A percentile compares a stretch with the other conserved stretches of the same genome.
phyloP scores from a whole-genome alignment of 345 rosid genomes.

The Boechera retrofracta region DNA sequence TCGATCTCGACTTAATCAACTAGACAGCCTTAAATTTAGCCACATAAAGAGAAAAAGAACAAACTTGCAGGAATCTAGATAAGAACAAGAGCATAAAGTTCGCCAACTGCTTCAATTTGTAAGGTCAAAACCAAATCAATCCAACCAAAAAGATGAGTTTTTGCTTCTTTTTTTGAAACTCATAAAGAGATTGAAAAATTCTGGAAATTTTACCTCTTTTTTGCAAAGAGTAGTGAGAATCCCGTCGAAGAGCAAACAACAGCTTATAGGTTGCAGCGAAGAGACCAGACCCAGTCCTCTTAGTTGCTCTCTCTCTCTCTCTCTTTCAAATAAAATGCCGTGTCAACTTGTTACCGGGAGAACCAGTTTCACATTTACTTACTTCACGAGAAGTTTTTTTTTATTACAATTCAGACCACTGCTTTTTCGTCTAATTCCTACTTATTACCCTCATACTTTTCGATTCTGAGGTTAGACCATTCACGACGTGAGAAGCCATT shows the following conservation, averaged over 20 bases:
- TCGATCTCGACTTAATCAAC: constrained; percentile 11
- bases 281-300: constrained; percentile 41
- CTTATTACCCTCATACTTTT: constrained; percentile 1
- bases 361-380: constrained; percentile 32
- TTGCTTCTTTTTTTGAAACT: neutral
- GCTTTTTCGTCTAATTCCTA: constrained; percentile 3
- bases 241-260: constrained; percentile 31
- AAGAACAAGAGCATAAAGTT: constrained; percentile 33
- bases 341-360: constrained; percentile 47
- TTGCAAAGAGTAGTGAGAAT: constrained; percentile 24
- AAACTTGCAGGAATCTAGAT: constrained; percentile 20
- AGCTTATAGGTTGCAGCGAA: constrained; percentile 39
- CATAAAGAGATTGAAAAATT: neutral
- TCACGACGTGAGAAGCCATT: constrained; percentile 18
- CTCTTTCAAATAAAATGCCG: constrained; percentile 31
- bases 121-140: neutral
- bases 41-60: neutral
- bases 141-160: constrained; percentile 7
- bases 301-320: constrained; percentile 22
- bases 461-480: neutral
- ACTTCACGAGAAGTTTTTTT: constrained; percentile 11
- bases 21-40: constrained; percentile 3
- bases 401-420: constrained; percentile 25
- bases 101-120: constrained; percentile 10
- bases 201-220: constrained; percentile 11